phyloP scores from a whole-genome alignment of 495 filamentous ascomycete species.

The Hyaloscypha finlandica region DNA sequence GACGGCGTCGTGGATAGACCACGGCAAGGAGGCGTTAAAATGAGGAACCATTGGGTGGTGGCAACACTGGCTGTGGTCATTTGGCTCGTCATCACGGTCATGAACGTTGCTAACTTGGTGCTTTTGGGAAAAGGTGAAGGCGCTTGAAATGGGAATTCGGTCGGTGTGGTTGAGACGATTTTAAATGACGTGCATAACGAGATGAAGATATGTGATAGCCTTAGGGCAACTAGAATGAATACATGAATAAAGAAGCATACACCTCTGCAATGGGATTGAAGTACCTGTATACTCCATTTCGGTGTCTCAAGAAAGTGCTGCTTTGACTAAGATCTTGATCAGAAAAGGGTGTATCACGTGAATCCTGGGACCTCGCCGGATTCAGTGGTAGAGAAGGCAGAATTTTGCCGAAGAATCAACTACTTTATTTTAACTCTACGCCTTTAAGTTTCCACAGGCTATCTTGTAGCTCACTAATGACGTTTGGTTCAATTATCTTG shows the following conservation, averaged over 20 bases:
- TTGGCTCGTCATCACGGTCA: conserved; percentile 68
- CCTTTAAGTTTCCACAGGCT: too few species aligned
- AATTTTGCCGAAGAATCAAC: too few species aligned
- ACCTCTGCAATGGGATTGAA: neutral
- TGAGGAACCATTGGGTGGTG: conserved; percentile 57
- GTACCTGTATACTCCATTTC: too few species aligned
- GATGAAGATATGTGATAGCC: neutral
- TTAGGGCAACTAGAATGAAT: neutral
- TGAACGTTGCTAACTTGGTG: conserved; percentile 75
- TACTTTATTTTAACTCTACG: too few species aligned
- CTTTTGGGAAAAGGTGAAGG: conserved; percentile 43
- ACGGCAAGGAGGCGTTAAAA: conserved; percentile 28
- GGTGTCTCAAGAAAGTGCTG: too few species aligned
- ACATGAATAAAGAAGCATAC: neutral
- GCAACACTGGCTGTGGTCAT: conserved; percentile 57
- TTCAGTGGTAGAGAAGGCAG: too few species aligned
- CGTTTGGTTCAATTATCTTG: too few species aligned
- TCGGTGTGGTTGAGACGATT: neutral
- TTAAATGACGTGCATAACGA: neutral
- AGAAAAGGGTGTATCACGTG: too few species aligned
- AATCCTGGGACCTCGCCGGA: too few species aligned
- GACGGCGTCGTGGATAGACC: conserved; percentile 11
- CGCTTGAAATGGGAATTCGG: conserved; percentile 3
- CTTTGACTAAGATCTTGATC: too few species aligned
- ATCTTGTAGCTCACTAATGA: too few species aligned